Conservation (phyloP, 148 eudicot species). For the Amaranthus hypochondriacus region DNA sequence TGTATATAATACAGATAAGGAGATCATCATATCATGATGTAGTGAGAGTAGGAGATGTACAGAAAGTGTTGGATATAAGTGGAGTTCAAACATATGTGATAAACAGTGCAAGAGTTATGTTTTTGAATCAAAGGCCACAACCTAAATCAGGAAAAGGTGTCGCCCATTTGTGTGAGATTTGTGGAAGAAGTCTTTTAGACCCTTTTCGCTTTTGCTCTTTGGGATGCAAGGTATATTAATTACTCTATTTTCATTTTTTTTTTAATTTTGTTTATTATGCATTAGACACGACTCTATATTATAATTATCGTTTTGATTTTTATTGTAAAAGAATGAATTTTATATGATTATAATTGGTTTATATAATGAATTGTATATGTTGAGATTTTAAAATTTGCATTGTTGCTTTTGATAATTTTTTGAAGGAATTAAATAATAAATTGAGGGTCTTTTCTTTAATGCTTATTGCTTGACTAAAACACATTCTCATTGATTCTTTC, state of each 20-base stretch:
- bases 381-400: too few relatives aligned
- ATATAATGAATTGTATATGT: too few relatives aligned
- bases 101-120: constrained; percentile 88
- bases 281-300: background rate
- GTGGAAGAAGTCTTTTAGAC: constrained; percentile 83
- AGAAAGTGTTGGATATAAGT: constrained; percentile 56
- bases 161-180: constrained; percentile 82
- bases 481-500: too few relatives aligned
- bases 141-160: constrained; percentile 71
- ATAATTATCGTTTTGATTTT: background rate
- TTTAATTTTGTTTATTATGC: background rate
- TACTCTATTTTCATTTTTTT: background rate
- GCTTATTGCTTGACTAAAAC: too few relatives aligned
- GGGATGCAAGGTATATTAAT: constrained; percentile 76
- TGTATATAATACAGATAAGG: constrained; percentile 47
- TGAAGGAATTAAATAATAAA: too few relatives aligned
- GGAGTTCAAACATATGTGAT: constrained; percentile 93
- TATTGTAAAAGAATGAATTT: too few relatives aligned
- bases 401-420: too few relatives aligned
- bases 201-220: constrained; percentile 85
- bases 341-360: too few relatives aligned
- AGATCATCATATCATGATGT: constrained; percentile 94
- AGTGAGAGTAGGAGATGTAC: constrained; percentile 80
- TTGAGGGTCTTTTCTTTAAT: too few relatives aligned
- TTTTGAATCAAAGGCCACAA: constrained; percentile 86